phyloP scores from a whole-genome alignment of 306 rosid genomes.

The Benincasa hispida region DNA sequence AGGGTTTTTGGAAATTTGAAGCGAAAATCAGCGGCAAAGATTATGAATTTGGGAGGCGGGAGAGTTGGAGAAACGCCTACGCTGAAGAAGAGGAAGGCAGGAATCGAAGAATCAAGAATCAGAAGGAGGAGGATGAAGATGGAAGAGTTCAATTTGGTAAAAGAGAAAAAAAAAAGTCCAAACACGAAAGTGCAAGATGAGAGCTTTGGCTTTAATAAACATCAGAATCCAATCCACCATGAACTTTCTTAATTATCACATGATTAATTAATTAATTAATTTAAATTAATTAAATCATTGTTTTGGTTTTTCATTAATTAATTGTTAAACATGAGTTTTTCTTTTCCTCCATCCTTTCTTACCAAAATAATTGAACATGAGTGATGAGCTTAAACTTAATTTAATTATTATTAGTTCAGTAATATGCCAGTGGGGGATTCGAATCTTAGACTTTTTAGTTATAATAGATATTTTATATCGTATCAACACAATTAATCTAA shows the following conservation, averaged over 20 bases:
- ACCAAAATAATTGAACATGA: background rate
- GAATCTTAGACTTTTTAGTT: too few species aligned
- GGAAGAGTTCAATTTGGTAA: background rate
- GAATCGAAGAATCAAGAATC: background rate
- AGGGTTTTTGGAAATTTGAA: background rate
- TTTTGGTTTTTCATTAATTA: background rate
- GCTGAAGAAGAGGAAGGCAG: background rate
- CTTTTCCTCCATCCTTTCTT: background rate
- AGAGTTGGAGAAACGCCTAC: background rate
- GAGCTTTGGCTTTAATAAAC: background rate
- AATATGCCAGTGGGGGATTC: too few species aligned
- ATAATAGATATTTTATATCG: too few species aligned
- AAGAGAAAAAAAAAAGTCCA: background rate
- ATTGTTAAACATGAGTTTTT: background rate
- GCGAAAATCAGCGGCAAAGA: background rate
- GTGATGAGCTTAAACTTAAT: background rate
- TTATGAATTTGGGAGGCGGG: background rate
- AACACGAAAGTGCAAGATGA: background rate
- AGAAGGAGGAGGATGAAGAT: background rate
- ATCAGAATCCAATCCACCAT: background rate
- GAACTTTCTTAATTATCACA: constrained; percentile 3
- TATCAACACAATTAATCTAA: too few species aligned
- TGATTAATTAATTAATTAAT: background rate
- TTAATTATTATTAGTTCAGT: too few species aligned
- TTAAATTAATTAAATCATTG: background rate